A percentile compares a stretch with the other conserved stretches of the same genome.
Evolutionary conservation across 1,284 basidiomycete species (phyloP).

Genomic region (Albatrellus sp.): DNA sequence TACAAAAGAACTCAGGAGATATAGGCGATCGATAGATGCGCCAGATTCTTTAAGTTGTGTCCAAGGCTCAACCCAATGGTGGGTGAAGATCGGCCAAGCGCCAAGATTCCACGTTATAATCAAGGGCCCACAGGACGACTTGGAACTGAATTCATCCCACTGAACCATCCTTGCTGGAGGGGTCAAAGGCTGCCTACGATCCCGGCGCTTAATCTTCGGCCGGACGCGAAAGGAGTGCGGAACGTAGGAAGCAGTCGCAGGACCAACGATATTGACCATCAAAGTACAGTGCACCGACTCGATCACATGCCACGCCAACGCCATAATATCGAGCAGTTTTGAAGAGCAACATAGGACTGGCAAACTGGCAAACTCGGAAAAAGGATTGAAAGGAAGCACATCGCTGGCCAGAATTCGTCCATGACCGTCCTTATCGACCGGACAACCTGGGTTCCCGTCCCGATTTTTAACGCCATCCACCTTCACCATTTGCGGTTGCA

Average conservation of each 20-base stretch:
- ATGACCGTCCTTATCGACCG: slow-evolving; percentile 10
- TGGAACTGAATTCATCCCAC: too few species aligned
- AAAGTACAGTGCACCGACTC: slow-evolving; percentile 6
- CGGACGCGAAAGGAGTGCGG: neutral
- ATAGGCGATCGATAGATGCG: too few species aligned
- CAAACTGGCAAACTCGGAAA: slow-evolving; percentile 27
- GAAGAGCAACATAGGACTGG: slow-evolving; percentile 26
- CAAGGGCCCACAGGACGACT: too few species aligned
- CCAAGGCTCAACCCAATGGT: too few species aligned
- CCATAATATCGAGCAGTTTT: slow-evolving; percentile 20
- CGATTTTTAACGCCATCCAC: slow-evolving; percentile 38
- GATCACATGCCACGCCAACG: slow-evolving; percentile 31
- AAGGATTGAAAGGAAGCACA: slow-evolving; percentile 11
- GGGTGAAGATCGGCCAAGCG: too few species aligned
- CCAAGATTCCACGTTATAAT: too few species aligned
- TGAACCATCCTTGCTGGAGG: too few species aligned
- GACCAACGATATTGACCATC: too few species aligned
- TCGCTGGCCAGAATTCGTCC: slow-evolving; percentile 8
- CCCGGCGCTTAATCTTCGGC: too few species aligned
- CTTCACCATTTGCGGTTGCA: slow-evolving; percentile 48
- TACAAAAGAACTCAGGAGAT: too few species aligned
- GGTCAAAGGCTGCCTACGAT: too few species aligned
- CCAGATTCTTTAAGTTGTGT: too few species aligned
- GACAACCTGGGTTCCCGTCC: slow-evolving; percentile 4
- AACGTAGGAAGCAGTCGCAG: neutral